Percentiles rank a stretch among this genome's conserved stretches.
phyloP scores from a whole-genome alignment of 2,329 filamentous ascomycete genomes.

The Scedosporium aurantiacum region DNA sequence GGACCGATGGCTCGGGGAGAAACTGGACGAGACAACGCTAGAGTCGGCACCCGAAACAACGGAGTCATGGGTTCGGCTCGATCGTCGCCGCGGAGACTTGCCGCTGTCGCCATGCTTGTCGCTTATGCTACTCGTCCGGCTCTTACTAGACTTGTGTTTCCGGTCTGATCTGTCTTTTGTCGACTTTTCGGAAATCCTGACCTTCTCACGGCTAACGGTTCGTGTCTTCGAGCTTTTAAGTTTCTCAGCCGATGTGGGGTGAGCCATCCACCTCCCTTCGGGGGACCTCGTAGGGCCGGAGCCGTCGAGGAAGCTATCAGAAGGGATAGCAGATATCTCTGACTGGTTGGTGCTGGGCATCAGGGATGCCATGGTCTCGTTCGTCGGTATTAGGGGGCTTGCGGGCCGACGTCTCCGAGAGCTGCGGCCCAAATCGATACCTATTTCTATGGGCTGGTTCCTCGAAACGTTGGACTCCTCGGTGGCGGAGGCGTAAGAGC shows the following conservation, averaged over 20 bases:
- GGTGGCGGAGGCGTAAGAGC: slow-evolving; percentile 66
- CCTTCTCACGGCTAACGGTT: slow-evolving; percentile 29
- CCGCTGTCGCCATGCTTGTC: slow-evolving; percentile 37
- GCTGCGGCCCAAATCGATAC: slow-evolving; percentile 49
- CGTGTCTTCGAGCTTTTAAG: slow-evolving; percentile 32
- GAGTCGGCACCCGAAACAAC: slow-evolving; percentile 42
- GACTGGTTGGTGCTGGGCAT: slow-evolving; percentile 53
- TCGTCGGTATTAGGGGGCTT: slow-evolving; percentile 53
- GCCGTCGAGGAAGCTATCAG: slow-evolving; percentile 52
- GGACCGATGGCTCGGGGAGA: slow-evolving; percentile 44
- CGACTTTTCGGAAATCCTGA: slow-evolving; percentile 25
- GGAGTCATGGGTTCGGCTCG: slow-evolving; percentile 42
- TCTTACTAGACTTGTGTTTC: slow-evolving; percentile 35
- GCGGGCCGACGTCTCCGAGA: slow-evolving; percentile 47
- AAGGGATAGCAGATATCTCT: slow-evolving; percentile 70
- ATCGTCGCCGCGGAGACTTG: slow-evolving; percentile 35
- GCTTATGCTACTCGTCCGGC: slow-evolving; percentile 35
- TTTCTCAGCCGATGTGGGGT: slow-evolving; percentile 10
- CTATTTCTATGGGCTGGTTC: slow-evolving; percentile 70
- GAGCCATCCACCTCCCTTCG: slow-evolving; percentile 13
- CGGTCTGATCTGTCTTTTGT: slow-evolving; percentile 37
- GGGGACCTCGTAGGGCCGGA: slow-evolving; percentile 30
- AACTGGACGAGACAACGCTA: slow-evolving; percentile 41
- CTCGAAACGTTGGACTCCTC: slow-evolving; percentile 68
- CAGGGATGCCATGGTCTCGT: slow-evolving; percentile 45